phyloP scores from a whole-genome alignment of 352 stramenopile species.

The Phytophthora uliginosa region DNA sequence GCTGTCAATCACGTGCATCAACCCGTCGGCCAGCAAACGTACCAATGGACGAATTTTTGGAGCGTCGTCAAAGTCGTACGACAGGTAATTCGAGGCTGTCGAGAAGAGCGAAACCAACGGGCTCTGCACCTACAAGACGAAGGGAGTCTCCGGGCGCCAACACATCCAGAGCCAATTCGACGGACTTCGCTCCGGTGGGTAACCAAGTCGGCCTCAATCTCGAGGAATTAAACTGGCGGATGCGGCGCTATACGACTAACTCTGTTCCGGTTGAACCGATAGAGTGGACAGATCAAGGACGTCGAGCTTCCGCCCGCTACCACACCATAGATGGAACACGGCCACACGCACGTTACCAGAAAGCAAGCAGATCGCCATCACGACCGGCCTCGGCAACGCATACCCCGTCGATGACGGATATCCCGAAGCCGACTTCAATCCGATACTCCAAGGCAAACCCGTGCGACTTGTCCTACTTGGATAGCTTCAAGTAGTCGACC shows the following conservation, averaged over 20 bases:
- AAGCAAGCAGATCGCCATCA: slow-evolving; percentile 3
- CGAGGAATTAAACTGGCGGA: slow-evolving; percentile 47
- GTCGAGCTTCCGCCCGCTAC: slow-evolving; percentile 15
- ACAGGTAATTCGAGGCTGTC: slow-evolving; percentile 39
- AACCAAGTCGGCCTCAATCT: slow-evolving; percentile 39
- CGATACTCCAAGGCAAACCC: slow-evolving; percentile 49
- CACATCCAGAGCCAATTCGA: slow-evolving; percentile 5
- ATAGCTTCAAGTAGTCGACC: slow-evolving; percentile 54
- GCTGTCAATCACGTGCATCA: slow-evolving; percentile 30
- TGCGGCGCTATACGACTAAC: slow-evolving; percentile 46
- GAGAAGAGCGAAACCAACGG: slow-evolving; percentile 30
- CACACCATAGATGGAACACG: slow-evolving; percentile 25
- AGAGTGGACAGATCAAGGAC: slow-evolving; percentile 23
- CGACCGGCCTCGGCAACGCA: background rate
- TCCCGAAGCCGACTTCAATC: slow-evolving; percentile 17
- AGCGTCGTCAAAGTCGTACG: slow-evolving; percentile 29
- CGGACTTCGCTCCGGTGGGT: slow-evolving; percentile 30
- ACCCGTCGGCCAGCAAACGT: slow-evolving; percentile 11
- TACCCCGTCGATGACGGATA: slow-evolving; percentile 16
- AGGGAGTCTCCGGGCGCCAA: slow-evolving; percentile 18
- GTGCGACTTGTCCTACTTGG: slow-evolving; percentile 68
- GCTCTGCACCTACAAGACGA: slow-evolving; percentile 8
- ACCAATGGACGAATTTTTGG: slow-evolving; percentile 18
- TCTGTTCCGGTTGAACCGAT: slow-evolving; percentile 38
- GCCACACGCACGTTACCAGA: slow-evolving; percentile 19